Conservation (phyloP, 2,329 filamentous ascomycete genomes). For the Nothophoma quercina region DNA sequence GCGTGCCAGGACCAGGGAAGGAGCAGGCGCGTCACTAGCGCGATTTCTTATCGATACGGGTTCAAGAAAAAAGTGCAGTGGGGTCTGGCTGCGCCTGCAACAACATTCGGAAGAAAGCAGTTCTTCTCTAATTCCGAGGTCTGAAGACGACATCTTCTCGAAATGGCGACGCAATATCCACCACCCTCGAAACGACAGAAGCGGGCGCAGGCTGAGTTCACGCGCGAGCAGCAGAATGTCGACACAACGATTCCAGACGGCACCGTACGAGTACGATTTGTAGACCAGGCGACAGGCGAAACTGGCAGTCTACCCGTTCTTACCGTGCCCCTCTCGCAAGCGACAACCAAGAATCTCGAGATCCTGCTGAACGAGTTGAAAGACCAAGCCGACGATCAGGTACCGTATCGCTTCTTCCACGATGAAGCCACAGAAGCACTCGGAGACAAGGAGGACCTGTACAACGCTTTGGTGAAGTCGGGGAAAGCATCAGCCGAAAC, state of each 20-base stretch:
- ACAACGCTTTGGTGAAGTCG: conserved; percentile 50
- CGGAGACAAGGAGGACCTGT: conserved; percentile 56
- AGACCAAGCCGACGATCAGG: conserved; percentile 68
- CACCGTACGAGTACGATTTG: conserved; percentile 84
- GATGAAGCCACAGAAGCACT: conserved; percentile 52
- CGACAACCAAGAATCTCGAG: conserved; percentile 87
- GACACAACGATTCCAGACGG: conserved; percentile 71
- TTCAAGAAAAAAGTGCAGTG: conserved; percentile 22
- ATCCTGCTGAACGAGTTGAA: conserved; percentile 85
- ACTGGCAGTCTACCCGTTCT: conserved; percentile 72
- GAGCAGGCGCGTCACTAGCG: conserved; percentile 35
- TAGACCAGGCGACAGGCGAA: conserved; percentile 76
- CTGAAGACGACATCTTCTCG: background rate
- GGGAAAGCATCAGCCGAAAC: conserved; percentile 64
- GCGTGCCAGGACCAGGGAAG: background rate
- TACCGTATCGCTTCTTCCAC: conserved; percentile 73
- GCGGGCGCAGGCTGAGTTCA: conserved; percentile 74
- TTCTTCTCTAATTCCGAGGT: background rate
- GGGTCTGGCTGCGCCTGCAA: conserved; percentile 10
- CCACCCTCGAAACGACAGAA: conserved; percentile 89
- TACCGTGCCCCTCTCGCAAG: conserved; percentile 81
- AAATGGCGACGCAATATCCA: conserved; percentile 83
- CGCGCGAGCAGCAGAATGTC: conserved; percentile 78
- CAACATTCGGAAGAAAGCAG: conserved; percentile 2
- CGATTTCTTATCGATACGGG: conserved; percentile 33